Evolutionary conservation across 345 rosid species (phyloP).

Genomic region (Lepidium aucheri): DNA sequence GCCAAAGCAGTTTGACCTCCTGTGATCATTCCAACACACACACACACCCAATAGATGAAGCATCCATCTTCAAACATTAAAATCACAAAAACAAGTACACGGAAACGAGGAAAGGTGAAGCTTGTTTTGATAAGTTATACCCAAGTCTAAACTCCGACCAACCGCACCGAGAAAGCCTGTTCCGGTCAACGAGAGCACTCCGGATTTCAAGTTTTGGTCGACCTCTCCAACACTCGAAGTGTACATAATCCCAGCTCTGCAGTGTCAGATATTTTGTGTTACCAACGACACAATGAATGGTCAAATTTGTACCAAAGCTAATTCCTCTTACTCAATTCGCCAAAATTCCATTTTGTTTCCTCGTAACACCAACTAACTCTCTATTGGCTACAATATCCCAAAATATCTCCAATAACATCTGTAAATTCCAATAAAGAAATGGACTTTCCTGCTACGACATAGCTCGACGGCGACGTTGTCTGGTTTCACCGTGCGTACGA

Average conservation of each 20-base stretch:
- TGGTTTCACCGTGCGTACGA: constrained; percentile 51
- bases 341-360: neutral
- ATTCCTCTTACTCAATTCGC: neutral
- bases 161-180: constrained; percentile 73
- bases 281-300: neutral
- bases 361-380: neutral
- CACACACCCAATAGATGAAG: neutral
- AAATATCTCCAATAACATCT: neutral
- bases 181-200: constrained; percentile 66
- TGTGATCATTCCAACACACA: constrained; percentile 14
- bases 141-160: constrained; percentile 81
- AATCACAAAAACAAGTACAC: neutral
- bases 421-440: neutral
- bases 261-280: constrained; percentile 29
- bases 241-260: constrained; percentile 97
- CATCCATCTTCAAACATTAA: neutral
- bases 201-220: constrained; percentile 41
- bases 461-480: constrained; percentile 92
- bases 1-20: constrained; percentile 92
- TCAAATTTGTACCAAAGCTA: neutral
- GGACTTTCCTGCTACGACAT: constrained; percentile 82
- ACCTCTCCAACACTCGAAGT: constrained; percentile 35
- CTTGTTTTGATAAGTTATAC: constrained; percentile 27
- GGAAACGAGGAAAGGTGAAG: neutral
- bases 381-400: neutral